Evolutionary conservation across 495 filamentous ascomycete species (phyloP), one percentile per base, ranked within the genome.

Genomic region (Talaromyces ruber): DNA sequence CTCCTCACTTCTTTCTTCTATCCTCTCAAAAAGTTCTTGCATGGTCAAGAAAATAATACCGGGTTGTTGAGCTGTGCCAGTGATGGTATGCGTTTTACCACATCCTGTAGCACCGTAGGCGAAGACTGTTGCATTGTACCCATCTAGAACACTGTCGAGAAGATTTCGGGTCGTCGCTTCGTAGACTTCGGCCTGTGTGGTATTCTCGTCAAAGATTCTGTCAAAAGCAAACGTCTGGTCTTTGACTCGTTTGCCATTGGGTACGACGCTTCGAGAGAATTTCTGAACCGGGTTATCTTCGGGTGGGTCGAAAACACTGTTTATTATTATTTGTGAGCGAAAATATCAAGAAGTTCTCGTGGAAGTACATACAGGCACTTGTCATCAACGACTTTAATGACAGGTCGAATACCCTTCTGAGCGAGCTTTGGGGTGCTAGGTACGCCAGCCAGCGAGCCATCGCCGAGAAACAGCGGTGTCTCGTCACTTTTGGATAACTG

Each of bases 11-110:
- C 89, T 76, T 43, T 97, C 95, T n/a, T 82, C 76, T 63, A 99
- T 97, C 67, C 91, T 88, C 74, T 98, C 93, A 68, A 97, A 99
- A 2, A 99, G 79, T 71, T 99, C 94, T 71, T 97, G 93, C 91
- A 97, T 98, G 0, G 94, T 98, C 59, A 99, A 75, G 74, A 98
- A 99, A 70, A 99, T 99, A 62, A 99, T 97, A 50, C 94, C 94
- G 4, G 94, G 94, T 71, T 94, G 88, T 71, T 97, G 91, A 0
- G 90, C 79, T 0, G 93, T 98, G 58, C 94, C 93, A n/a, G 88
- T 90, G 71, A 98, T 98, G 14, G 94, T 98, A 74, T 98, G 94
- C 18, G 94, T 98, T 75, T 98, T 98, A 71, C 94, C 94, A 72
- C 94, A 98, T 37, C 94, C 94, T 2, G 94, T 99, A 21, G 94